A percentile compares a stretch with the other conserved stretches of the same genome.
phyloP scores from a whole-genome alignment of 208 protist genomes.

The Pavlovales sp. region DNA sequence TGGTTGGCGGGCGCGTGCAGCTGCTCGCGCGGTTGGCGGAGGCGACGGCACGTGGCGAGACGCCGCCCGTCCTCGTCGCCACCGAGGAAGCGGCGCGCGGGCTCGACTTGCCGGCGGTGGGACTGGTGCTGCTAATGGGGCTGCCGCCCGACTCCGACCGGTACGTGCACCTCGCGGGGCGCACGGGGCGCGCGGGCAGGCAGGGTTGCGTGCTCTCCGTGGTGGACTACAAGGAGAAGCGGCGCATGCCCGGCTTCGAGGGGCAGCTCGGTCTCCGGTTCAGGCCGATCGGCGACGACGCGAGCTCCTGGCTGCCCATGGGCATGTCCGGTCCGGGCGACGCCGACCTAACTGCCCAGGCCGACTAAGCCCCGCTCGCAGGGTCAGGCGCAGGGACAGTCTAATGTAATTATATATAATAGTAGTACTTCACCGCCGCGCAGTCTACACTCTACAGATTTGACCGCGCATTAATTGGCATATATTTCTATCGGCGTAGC shows the following conservation, averaged over 20 bases:
- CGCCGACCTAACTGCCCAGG: too few species aligned
- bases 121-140: background rate
- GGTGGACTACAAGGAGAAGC: background rate
- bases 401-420: too few species aligned
- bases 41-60: too few species aligned
- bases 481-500: too few species aligned
- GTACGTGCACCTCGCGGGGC: constrained; percentile 18
- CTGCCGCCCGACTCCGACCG: background rate
- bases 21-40: too few species aligned
- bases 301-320: background rate
- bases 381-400: too few species aligned
- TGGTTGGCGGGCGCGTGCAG: too few species aligned
- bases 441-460: too few species aligned
- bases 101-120: background rate
- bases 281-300: background rate
- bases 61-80: background rate
- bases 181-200: background rate
- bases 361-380: too few species aligned
- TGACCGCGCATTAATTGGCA: too few species aligned
- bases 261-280: constrained; percentile 15
- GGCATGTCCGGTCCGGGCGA: too few species aligned
- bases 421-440: too few species aligned
- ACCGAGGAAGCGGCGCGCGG: background rate
- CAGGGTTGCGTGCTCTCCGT: background rate
- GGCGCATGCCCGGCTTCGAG: background rate